phyloP scores from a whole-genome alignment of 768 basidiomycete species.

The Hebeloma cylindrosporum region DNA sequence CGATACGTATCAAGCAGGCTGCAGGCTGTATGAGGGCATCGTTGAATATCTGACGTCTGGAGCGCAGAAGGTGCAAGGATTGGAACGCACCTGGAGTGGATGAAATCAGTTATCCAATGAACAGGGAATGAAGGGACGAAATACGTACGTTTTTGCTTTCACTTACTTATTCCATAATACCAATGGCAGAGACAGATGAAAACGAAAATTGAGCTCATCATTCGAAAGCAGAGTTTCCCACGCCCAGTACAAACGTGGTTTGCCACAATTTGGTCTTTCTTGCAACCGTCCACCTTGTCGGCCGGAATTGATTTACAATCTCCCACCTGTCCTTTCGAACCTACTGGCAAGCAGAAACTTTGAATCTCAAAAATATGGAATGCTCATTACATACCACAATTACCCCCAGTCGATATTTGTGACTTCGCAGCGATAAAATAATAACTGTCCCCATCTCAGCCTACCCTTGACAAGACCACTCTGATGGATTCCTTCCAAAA shows the following conservation, averaged over 20 bases:
- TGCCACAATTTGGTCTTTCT: neutral
- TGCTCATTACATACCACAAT: neutral
- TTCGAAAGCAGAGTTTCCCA: conserved; percentile 3
- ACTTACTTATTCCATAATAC: neutral
- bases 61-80: no score
- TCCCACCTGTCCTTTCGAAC: conserved; percentile 2
- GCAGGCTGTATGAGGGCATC: no score
- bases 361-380: neutral
- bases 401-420: conserved; percentile 2
- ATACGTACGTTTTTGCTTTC: no score
- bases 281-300: conserved; percentile 2
- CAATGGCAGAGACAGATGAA: conserved; percentile 5
- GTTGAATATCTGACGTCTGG: no score
- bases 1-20: no score
- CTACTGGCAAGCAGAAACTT: conserved; percentile 5
- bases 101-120: no score
- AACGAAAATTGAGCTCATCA: conserved; percentile 5
- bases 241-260: conserved; percentile 3
- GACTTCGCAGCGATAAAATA: conserved; percentile 7
- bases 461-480: conserved; percentile 4
- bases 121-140: no score
- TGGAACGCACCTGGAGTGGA: no score
- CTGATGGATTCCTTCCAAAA: conserved; percentile 8
- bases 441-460: conserved; percentile 5
- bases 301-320: conserved; percentile 1